These are phyloP conservation scores for Leptodontidium sp. DNA, from an alignment of 2,329 filamentous ascomycete genomes.

Conservation along the genomic window DNA sequence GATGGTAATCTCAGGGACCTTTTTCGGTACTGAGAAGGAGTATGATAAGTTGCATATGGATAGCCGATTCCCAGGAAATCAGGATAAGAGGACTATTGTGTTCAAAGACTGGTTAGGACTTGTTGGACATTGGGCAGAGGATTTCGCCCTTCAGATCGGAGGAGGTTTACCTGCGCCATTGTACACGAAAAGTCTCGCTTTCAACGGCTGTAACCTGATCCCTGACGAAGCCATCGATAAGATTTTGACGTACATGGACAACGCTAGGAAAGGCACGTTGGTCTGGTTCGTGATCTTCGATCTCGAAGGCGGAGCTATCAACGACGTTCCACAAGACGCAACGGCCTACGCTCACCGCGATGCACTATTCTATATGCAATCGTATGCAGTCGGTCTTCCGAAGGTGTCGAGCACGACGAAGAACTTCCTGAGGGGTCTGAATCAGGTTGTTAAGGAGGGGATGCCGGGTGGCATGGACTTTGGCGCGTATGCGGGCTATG, in stretches of 20 bases:
- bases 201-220: constrained; percentile 48
- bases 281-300: constrained; percentile 71
- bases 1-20: constrained; percentile 65
- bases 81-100: constrained; percentile 53
- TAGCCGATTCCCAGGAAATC: constrained; percentile 53
- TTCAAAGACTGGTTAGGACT: constrained; percentile 70
- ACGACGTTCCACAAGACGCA: constrained; percentile 61
- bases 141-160: constrained; percentile 50
- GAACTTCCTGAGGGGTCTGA: constrained; percentile 60
- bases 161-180: constrained; percentile 29
- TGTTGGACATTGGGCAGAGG: constrained; percentile 60
- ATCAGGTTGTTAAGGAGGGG: constrained; percentile 52
- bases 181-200: constrained; percentile 29
- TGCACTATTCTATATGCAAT: constrained; percentile 64
- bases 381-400: constrained; percentile 50
- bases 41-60: constrained; percentile 61
- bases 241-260: constrained; percentile 63
- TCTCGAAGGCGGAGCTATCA: constrained; percentile 65
- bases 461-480: constrained; percentile 48
- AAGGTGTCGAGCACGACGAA: constrained; percentile 55
- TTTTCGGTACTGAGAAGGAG: constrained; percentile 66
- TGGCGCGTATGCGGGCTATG: constrained; percentile 69
- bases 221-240: constrained; percentile 53
- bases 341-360: constrained; percentile 71
- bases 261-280: constrained; percentile 57